Percentiles rank a stretch among this genome's conserved stretches.
These are phyloP conservation scores for Backusella sp. DNA, from an alignment of 192 early-diverging fungal genomes.

Conservation along the genomic window DNA sequence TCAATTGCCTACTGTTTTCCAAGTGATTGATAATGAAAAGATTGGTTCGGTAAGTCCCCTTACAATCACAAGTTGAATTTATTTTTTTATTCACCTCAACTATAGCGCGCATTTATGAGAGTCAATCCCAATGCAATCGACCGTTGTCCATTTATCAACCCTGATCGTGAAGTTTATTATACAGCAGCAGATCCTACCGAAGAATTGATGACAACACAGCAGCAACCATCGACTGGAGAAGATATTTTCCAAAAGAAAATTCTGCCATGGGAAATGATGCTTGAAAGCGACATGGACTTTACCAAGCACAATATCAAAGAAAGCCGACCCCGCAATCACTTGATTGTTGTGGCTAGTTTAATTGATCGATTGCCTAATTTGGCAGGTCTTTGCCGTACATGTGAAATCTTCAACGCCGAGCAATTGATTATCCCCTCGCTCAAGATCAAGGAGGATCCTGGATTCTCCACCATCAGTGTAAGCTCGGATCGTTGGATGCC, in stretches of 20 bases:
- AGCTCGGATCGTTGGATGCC: slow-evolving; percentile 62
- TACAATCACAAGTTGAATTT: background rate
- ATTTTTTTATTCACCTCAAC: background rate
- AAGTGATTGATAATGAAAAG: slow-evolving; percentile 46
- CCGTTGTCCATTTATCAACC: slow-evolving; percentile 21
- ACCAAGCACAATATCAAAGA: slow-evolving; percentile 29
- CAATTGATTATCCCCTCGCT: slow-evolving; percentile 36
- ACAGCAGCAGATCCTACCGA: slow-evolving; percentile 28
- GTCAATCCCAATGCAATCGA: slow-evolving; percentile 16
- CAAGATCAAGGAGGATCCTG: slow-evolving; percentile 48
- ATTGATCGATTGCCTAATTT: slow-evolving; percentile 56
- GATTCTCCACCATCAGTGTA: slow-evolving; percentile 50
- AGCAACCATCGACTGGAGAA: background rate
- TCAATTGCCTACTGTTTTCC: slow-evolving; percentile 31
- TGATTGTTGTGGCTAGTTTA: slow-evolving; percentile 60
- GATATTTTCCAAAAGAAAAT: slow-evolving; percentile 57
- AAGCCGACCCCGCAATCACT: slow-evolving; percentile 41
- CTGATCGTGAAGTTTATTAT: slow-evolving; percentile 14
- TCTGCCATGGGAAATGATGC: slow-evolving; percentile 58
- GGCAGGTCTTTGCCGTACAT: slow-evolving; percentile 55
- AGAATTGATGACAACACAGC: background rate
- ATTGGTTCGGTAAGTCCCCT: slow-evolving; percentile 44
- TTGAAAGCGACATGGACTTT: slow-evolving; percentile 52
- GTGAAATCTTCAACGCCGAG: slow-evolving; percentile 64
- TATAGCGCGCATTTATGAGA: slow-evolving; percentile 25